Base-by-base conservation (phyloP, 73 alveolate genomes). In the Paramecium biaurelia region DNA sequence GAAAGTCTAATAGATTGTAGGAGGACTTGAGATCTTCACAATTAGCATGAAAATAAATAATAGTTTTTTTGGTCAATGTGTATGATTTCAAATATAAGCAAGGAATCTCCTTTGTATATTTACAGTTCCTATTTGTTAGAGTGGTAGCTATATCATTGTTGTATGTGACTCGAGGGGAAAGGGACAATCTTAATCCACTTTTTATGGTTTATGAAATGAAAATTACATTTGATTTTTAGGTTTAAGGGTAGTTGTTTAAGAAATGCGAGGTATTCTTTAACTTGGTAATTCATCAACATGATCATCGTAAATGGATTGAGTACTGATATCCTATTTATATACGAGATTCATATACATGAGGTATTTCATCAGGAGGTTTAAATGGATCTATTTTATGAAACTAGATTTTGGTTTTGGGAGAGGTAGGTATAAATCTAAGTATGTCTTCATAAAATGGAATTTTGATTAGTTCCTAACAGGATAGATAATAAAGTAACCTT, bases 21-120 rank as follows among this genome's bases (percentile, higher is more conserved):
- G 92, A 82, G 6, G 85, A 59, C 18, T 67, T 57, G 4, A 82
- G 85, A 43, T 89, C 94, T 53, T 89, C 94, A 3, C 92, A 76
- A 43, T 89, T 89, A 1, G 92, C 94, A 41, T 89, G 94, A 30
- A 89, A 89, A 45, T 89, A 89, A 23, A 89, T 79, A 15, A 79
- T 79, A 43, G 90, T 79, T 79, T 20, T 79, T 18, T 79, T 79
- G 11, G 90, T 79, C 20, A 20, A 6, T 5, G 42, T 23, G 18
- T 15, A 34, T 5, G 90, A 38, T 23, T 41, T 38, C 24, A 79
- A 79, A 45, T 79, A 79, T 3, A 79, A 26, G 49, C 90, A 79
- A 5, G 90, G 90, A 24, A 79, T 79, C 12, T 79, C 47, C 18
- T 34, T 45, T 12, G 63, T 28, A 15, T 18, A 72, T 72, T 38